Evolutionary conservation across 1,284 basidiomycete species (phyloP).

Genomic region (Neonothopanus nambi): DNA sequence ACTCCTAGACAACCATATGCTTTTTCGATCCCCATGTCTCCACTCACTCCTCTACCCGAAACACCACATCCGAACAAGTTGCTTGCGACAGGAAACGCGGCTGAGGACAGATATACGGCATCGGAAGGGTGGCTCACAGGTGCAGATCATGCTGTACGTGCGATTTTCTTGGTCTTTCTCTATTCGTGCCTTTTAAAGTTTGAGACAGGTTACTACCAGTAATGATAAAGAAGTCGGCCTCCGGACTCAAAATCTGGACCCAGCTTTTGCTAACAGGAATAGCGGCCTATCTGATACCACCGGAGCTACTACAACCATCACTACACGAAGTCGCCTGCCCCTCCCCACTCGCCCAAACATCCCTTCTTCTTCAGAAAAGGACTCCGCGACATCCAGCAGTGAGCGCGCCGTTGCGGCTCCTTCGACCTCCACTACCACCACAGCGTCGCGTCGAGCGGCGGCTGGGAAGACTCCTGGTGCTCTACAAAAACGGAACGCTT

Average conservation of each 20-base stretch:
- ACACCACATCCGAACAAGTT: conserved; percentile 32
- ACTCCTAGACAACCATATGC: conserved; percentile 24
- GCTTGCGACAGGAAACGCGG: background rate
- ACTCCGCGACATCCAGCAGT: background rate
- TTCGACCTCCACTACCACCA: too few species aligned
- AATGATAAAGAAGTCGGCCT: too few species aligned
- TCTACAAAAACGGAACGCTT: background rate
- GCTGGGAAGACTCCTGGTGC: background rate
- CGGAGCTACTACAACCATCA: too few species aligned
- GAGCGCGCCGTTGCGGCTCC: too few species aligned
- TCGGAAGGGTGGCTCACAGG: conserved; percentile 4
- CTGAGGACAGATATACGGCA: conserved; percentile 23
- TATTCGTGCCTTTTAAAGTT: too few species aligned
- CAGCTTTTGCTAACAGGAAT: too few species aligned
- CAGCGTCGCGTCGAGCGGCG: background rate
- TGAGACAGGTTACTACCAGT: too few species aligned
- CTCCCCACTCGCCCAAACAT: conserved; percentile 9
- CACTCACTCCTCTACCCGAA: conserved; percentile 44
- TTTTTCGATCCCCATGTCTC: conserved; percentile 35
- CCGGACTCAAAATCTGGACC: too few species aligned
- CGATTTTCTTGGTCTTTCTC: too few species aligned
- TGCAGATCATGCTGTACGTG: too few species aligned
- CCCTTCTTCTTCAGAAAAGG: conserved; percentile 6
- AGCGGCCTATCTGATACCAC: too few species aligned
- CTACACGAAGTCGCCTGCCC: conserved; percentile 14